Conservation (phyloP, 129 eudicot genomes). For the carrot (Daucus carota) region DH1_v3.0 NC_030385.2:1138501-1139000, state of each 20-base stretch:
- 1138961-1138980: constrained; percentile 73
- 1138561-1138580: constrained; percentile 11
- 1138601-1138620: constrained; percentile 60
- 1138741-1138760: constrained; percentile 3
- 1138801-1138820: constrained; percentile 41
- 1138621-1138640: constrained; percentile 51
- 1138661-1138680: constrained; percentile 72
- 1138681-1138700: constrained; percentile 78
- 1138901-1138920: constrained; percentile 25
- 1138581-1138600: constrained; percentile 30
- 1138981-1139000: constrained; percentile 67
- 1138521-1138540: constrained; percentile 46
- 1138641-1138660: constrained; percentile 34
- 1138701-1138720: constrained; percentile 82
- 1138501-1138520: constrained; percentile 61
- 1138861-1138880: constrained; percentile 31
- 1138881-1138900: constrained; percentile 35
- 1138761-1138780: constrained; percentile 16
- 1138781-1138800: constrained; percentile 25
- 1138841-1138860: constrained; percentile 22
- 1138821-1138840: constrained; percentile 35
- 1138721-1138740: constrained; percentile 7
- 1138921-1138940: constrained; percentile 8
- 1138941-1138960: constrained; percentile 48
- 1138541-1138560: constrained; percentile 23